These are phyloP conservation scores for Entonaema liquescens DNA, from an alignment of 495 filamentous ascomycete genomes.

Conservation along the genomic window DNA sequence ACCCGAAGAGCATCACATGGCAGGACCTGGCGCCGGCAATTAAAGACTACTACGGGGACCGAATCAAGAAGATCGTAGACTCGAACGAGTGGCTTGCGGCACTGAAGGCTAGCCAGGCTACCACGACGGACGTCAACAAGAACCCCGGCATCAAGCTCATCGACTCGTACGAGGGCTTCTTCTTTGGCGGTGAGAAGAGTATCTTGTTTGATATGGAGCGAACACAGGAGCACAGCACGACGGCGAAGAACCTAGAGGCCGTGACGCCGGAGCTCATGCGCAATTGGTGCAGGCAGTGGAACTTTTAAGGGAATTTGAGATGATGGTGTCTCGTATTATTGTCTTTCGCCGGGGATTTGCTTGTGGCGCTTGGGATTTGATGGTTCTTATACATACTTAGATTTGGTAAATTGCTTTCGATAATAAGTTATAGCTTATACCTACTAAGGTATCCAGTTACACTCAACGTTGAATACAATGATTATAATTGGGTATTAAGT, in stretches of 20 bases:
- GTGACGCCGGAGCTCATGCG: conserved; percentile 56
- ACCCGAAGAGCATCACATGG: conserved; percentile 53
- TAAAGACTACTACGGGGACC: conserved; percentile 49
- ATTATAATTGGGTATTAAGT: too few relatives aligned
- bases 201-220: conserved; percentile 48
- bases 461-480: too few relatives aligned
- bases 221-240: conserved; percentile 41
- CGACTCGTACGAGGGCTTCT: conserved; percentile 29
- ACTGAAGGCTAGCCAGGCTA: conserved; percentile 48
- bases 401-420: too few relatives aligned
- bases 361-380: background rate
- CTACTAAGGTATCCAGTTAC: too few relatives aligned
- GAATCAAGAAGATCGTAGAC: conserved; percentile 48
- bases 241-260: conserved; percentile 46
- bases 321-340: background rate
- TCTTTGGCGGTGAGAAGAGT: conserved; percentile 1
- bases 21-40: conserved; percentile 44
- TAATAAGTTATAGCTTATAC: too few relatives aligned
- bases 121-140: conserved; percentile 39
- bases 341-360: background rate
- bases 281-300: conserved; percentile 62
- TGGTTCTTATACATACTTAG: background rate
- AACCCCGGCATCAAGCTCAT: conserved; percentile 59
- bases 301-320: conserved; percentile 22
- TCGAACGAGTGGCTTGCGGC: conserved; percentile 53